phyloP scores from a whole-genome alignment of 1,284 basidiomycete species.

The Albatrellus sp. region DNA sequence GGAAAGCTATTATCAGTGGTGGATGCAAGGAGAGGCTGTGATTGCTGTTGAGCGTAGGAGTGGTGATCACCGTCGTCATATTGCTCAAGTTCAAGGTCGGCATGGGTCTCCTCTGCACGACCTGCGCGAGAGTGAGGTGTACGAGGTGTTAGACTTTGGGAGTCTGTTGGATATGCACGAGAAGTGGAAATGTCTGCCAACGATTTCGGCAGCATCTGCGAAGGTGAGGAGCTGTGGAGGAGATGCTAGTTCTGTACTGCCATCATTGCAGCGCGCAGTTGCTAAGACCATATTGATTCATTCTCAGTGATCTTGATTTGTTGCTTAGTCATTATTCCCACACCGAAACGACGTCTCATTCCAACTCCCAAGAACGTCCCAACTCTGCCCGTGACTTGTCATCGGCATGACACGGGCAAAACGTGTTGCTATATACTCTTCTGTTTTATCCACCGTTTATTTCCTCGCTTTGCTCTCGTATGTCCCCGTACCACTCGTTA shows the following conservation, averaged over 20 bases:
- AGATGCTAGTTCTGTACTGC: no score
- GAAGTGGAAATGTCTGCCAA: conserved; percentile 6
- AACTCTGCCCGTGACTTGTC: no score
- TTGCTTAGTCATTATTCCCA: no score
- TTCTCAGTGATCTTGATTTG: no score
- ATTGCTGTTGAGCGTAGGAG: conserved; percentile 30
- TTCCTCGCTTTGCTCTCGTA: conserved; percentile 25
- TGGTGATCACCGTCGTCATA: conserved; percentile 23
- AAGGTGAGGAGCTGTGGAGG: background rate
- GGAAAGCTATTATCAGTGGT: conserved; percentile 30
- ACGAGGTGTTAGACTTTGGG: conserved; percentile 40
- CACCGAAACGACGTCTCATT: no score
- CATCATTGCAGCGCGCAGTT: no score
- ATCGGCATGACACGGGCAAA: conserved; percentile 26
- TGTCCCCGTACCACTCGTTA: conserved; percentile 29
- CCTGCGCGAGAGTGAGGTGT: conserved; percentile 52
- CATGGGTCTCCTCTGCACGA: conserved; percentile 40
- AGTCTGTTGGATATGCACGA: conserved; percentile 16
- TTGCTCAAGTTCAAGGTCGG: conserved; percentile 31
- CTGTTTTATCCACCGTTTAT: conserved; percentile 25
- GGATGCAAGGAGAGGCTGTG: conserved; percentile 36
- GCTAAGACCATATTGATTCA: no score
- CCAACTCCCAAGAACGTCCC: no score
- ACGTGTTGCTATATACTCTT: conserved; percentile 22
- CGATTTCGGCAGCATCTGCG: conserved; percentile 9